Conservation (phyloP, 164 flowering plant species). For the Aristolochia fimbriata region DNA sequence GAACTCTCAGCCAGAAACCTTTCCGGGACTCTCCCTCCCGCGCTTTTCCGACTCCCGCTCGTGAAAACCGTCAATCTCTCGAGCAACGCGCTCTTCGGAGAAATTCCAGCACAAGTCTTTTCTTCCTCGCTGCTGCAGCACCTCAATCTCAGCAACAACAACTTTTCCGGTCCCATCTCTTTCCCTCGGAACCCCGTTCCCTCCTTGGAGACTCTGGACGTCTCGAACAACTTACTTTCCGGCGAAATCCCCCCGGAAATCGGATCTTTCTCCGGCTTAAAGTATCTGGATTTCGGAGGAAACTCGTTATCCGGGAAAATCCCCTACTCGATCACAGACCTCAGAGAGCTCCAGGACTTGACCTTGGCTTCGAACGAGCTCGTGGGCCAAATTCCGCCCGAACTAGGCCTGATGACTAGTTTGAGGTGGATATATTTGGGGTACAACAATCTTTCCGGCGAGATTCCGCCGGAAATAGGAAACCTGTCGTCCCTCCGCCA, state of each 20-base stretch:
- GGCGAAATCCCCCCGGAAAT: slow-evolving; percentile 34
- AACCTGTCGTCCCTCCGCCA: slow-evolving; percentile 42
- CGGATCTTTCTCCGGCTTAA: slow-evolving; percentile 28
- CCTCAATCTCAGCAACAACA: slow-evolving; percentile 76
- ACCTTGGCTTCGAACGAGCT: slow-evolving; percentile 42
- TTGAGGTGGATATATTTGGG: slow-evolving; percentile 74
- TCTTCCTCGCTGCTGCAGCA: slow-evolving; percentile 23
- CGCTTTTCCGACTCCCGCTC: slow-evolving; percentile 34
- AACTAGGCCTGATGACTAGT: slow-evolving; percentile 37
- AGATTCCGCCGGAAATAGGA: slow-evolving; percentile 56
- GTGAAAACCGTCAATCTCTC: slow-evolving; percentile 47
- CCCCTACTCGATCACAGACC: slow-evolving; percentile 26
- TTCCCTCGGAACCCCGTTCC: slow-evolving; percentile 32
- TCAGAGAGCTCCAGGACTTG: slow-evolving; percentile 22
- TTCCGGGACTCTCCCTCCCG: slow-evolving; percentile 36
- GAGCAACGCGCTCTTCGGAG: slow-evolving; percentile 41
- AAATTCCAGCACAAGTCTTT: slow-evolving; percentile 30
- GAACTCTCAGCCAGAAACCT: slow-evolving; percentile 54
- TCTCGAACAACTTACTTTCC: slow-evolving; percentile 33
- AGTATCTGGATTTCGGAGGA: slow-evolving; percentile 56
- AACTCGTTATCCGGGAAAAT: slow-evolving; percentile 35
- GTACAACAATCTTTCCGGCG: slow-evolving; percentile 66
- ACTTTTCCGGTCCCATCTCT: slow-evolving; percentile 36
- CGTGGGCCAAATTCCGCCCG: slow-evolving; percentile 43
- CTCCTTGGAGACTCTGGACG: slow-evolving; percentile 26